These are phyloP conservation scores for Ensete ventricosum DNA, from an alignment of 176 grass and related monocot genomes.

Conservation along the genomic window DNA sequence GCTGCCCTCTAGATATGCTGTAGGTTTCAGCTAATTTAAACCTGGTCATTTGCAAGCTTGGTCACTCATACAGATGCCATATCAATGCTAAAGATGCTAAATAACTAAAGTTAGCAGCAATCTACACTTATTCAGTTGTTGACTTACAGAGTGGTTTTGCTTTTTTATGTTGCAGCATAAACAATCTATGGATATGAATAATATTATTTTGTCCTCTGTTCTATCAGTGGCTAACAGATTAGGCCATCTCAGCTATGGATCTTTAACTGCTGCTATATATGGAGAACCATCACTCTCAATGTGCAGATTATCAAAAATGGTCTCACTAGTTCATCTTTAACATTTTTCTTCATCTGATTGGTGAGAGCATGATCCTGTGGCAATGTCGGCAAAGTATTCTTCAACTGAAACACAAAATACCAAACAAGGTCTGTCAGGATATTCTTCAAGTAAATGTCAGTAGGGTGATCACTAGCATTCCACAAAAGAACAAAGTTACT, in stretches of 20 bases:
- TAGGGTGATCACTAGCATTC: not conserved
- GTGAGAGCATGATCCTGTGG: constrained; percentile 44
- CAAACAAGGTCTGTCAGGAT: not conserved
- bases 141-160: not conserved
- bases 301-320: not conserved
- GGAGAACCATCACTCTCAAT: not conserved
- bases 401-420: constrained; percentile 50
- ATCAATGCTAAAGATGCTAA: not conserved
- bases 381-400: constrained; percentile 70
- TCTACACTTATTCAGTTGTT: not conserved
- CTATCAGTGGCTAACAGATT: too few relatives aligned
- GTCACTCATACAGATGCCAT: not conserved
- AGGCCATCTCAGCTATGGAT: too few relatives aligned
- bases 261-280: not conserved
- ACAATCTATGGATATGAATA: not conserved
- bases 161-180: not conserved
- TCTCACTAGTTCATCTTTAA: constrained; percentile 16
- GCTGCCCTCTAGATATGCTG: too few relatives aligned
- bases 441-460: not conserved
- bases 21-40: too few relatives aligned
- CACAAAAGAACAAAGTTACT: not conserved
- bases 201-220: too few relatives aligned
- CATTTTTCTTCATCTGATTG: constrained; percentile 84
- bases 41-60: too few relatives aligned
- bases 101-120: not conserved